phyloP scores from a whole-genome alignment of 2,329 filamentous ascomycete genomes.

The Cercospora nicotianae region DNA sequence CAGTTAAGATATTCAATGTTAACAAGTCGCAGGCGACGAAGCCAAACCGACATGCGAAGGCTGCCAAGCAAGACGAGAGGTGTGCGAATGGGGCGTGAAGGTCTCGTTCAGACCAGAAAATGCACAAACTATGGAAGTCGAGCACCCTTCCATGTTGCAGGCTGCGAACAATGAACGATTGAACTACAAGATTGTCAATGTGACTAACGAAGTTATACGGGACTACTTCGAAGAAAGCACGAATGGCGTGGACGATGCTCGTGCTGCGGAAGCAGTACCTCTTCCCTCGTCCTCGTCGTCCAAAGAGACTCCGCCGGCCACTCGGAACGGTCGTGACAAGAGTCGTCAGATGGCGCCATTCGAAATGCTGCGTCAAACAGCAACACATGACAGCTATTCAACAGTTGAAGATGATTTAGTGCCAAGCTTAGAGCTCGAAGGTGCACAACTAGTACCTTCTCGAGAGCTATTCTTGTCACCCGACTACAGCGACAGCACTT shows the following conservation, averaged over 20 bases:
- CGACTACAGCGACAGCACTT: slow-evolving; percentile 31
- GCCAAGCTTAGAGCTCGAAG: slow-evolving; percentile 3
- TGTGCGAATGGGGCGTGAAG: slow-evolving; percentile 37
- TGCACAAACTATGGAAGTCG: slow-evolving; percentile 32
- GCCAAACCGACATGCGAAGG: slow-evolving; percentile 37
- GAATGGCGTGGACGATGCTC: slow-evolving; percentile 19
- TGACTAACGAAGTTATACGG: slow-evolving; percentile 36
- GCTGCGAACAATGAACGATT: slow-evolving; percentile 23
- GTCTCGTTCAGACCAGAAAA: slow-evolving; percentile 35
- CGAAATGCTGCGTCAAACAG: slow-evolving; percentile 5
- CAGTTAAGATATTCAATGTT: background rate
- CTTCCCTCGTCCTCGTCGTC: background rate
- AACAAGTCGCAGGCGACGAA: slow-evolving; percentile 31
- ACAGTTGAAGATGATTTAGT: background rate
- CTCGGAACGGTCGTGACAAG: background rate
- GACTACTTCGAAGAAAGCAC: slow-evolving; percentile 34
- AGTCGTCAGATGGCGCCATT: slow-evolving; percentile 9
- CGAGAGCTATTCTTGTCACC: slow-evolving; percentile 30
- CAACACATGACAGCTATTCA: slow-evolving; percentile 5
- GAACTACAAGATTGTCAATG: slow-evolving; percentile 35
- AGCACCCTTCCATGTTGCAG: slow-evolving; percentile 37
- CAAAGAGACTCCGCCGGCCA: background rate
- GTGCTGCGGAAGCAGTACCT: slow-evolving; percentile 12
- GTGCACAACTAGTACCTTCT: slow-evolving; percentile 19
- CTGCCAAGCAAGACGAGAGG: slow-evolving; percentile 34